Evolutionary conservation across 169 alveolate species (phyloP).

Genomic region (Neospora caninum): DNA sequence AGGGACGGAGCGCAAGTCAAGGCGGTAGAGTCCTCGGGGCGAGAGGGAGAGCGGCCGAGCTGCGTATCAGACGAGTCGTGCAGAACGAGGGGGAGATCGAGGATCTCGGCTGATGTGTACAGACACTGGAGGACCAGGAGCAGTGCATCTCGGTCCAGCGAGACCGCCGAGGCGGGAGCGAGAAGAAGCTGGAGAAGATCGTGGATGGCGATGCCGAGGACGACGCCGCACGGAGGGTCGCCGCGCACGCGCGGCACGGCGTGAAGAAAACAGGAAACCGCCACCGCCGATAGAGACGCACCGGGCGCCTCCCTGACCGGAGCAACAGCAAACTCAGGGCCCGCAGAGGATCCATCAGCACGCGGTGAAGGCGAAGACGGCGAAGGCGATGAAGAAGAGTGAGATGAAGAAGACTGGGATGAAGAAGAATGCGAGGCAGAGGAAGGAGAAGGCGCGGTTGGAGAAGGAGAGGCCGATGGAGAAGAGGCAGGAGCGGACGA

Average conservation of each 20-base stretch:
- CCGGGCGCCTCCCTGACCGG: background rate
- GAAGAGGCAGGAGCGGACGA: background rate
- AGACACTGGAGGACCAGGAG: slow-evolving; percentile 26
- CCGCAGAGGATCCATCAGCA: background rate
- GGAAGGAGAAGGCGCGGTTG: too few species aligned
- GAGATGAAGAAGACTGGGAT: too few species aligned
- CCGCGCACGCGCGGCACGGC: slow-evolving; percentile 8
- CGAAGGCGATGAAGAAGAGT: too few species aligned
- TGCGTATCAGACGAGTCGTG: background rate
- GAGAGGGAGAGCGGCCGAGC: too few species aligned
- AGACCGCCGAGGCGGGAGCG: background rate
- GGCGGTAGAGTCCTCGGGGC: too few species aligned
- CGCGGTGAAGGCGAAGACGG: background rate
- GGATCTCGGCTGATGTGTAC: slow-evolving; percentile 10
- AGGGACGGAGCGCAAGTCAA: too few species aligned
- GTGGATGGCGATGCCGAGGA: slow-evolving; percentile 12
- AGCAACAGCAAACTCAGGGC: background rate
- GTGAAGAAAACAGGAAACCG: background rate
- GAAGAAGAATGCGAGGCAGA: too few species aligned
- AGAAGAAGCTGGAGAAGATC: background rate
- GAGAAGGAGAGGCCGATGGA: too few species aligned
- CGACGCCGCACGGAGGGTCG: background rate
- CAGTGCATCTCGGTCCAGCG: background rate
- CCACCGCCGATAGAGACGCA: background rate
- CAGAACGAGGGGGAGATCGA: background rate